These are phyloP conservation scores for Tulasnella sp. DNA, from an alignment of 768 basidiomycete species.

Conservation along the genomic window DNA sequence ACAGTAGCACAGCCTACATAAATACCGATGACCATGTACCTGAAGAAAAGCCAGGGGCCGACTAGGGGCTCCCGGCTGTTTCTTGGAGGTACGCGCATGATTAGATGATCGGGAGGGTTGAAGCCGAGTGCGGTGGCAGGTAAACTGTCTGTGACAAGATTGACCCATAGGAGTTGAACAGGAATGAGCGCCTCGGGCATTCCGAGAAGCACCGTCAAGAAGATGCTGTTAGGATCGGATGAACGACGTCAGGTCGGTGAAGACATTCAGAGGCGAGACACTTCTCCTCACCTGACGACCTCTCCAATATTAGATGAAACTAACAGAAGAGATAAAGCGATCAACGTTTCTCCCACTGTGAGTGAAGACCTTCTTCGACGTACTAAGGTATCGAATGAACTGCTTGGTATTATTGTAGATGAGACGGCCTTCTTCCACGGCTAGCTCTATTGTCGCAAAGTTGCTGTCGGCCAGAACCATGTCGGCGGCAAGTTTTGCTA, in stretches of 20 bases:
- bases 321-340: constrained; percentile 16
- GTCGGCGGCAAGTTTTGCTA: constrained; percentile 94
- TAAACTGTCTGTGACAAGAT: constrained; percentile 91
- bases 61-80: constrained; percentile 85
- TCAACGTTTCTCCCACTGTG: neutral
- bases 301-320: constrained; percentile 22
- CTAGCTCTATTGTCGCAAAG: constrained; percentile 92
- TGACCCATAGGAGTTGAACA: constrained; percentile 97
- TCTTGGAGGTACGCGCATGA: constrained; percentile 91
- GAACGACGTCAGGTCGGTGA: neutral
- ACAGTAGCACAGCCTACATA: constrained; percentile 96
- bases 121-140: constrained; percentile 97
- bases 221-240: constrained; percentile 65
- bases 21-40: constrained; percentile 84
- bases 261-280: neutral
- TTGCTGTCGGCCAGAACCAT: constrained; percentile 97
- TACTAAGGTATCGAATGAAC: constrained; percentile 97
- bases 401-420: constrained; percentile 99
- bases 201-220: constrained; percentile 90
- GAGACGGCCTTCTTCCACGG: constrained; percentile 92
- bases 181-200: constrained; percentile 99
- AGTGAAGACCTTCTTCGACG: constrained; percentile 24
- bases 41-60: constrained; percentile 88
- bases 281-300: constrained; percentile 23
- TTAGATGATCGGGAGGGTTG: constrained; percentile 92